A percentile compares a stretch with the other conserved stretches of the same genome.
phyloP scores from a whole-genome alignment of 148 eudicot species.

The Amaranthus palmeri region DNA sequence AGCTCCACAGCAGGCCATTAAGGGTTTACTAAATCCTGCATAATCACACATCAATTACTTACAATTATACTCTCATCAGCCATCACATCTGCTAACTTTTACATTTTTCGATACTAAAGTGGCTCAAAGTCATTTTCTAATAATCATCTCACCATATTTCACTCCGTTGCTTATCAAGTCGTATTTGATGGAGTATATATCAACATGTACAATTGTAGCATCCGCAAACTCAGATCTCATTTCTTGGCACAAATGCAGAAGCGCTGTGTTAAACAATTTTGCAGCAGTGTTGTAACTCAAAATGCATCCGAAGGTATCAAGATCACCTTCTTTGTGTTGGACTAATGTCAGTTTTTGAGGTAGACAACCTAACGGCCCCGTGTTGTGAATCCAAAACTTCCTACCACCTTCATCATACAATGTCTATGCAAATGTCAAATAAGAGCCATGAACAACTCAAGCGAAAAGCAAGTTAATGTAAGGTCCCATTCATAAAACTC shows the following conservation, averaged over 20 bases:
- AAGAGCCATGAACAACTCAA: not conserved
- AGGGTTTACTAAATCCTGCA: conserved; percentile 66
- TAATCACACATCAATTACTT: not conserved
- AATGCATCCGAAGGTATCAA: conserved; percentile 64
- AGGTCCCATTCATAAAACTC: conserved; percentile 11
- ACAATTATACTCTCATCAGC: not conserved
- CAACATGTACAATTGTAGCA: conserved; percentile 73
- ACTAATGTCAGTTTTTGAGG: conserved; percentile 70
- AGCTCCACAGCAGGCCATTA: conserved; percentile 86
- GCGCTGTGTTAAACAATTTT: conserved; percentile 55
- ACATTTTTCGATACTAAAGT: not conserved
- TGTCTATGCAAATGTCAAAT: conserved; percentile 29
- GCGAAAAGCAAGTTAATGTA: not conserved
- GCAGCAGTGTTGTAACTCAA: conserved; percentile 67
- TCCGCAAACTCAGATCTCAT: conserved; percentile 57
- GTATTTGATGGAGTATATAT: conserved; percentile 78
- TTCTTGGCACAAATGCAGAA: conserved; percentile 40
- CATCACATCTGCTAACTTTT: too few species aligned
- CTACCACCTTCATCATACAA: conserved; percentile 72
- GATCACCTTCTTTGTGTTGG: conserved; percentile 31
- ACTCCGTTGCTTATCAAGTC: conserved; percentile 68
- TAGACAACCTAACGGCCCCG: conserved; percentile 91
- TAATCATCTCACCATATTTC: conserved; percentile 54
- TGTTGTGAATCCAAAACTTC: conserved; percentile 89
- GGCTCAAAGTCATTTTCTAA: not conserved